These are phyloP conservation scores for Brasilioporus rufonigricans DNA, from an alignment of 768 basidiomycete genomes.

Conservation along the genomic window DNA sequence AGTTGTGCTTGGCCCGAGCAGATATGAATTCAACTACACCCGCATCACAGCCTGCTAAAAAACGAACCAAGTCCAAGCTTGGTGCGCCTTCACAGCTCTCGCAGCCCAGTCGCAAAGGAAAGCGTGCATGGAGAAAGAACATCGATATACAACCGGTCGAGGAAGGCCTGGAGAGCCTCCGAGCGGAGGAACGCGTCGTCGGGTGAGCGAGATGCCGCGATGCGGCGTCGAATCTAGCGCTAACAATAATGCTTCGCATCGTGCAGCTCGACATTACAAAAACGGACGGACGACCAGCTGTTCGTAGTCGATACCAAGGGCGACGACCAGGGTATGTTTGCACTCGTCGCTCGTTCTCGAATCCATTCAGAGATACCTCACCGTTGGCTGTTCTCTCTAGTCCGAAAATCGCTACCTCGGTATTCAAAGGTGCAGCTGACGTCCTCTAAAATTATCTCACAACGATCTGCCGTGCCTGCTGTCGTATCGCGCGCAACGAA, in stretches of 20 bases:
- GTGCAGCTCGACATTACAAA: conserved; percentile 59
- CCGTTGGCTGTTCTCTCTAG: conserved; percentile 31
- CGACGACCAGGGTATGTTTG: conserved; percentile 61
- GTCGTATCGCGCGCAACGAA: conserved; percentile 54
- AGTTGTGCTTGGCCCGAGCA: background rate
- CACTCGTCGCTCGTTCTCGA: too few relatives aligned
- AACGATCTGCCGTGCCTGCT: conserved; percentile 87
- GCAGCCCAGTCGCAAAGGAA: conserved; percentile 85
- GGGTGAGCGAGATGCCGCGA: conserved; percentile 50
- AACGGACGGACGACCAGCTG: conserved; percentile 67
- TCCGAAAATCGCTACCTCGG: conserved; percentile 56
- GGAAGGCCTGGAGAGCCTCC: conserved; percentile 65
- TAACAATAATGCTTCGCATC: background rate
- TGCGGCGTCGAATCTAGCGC: background rate
- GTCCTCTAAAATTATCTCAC: conserved; percentile 75
- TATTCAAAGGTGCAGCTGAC: conserved; percentile 54
- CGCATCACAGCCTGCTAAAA: conserved; percentile 2
- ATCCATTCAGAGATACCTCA: background rate
- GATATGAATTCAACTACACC: conserved; percentile 9
- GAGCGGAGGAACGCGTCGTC: conserved; percentile 77
- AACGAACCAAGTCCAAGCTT: conserved; percentile 11
- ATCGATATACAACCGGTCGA: conserved; percentile 83
- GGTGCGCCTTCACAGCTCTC: conserved; percentile 30
- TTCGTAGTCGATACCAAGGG: conserved; percentile 82
- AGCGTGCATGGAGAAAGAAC: conserved; percentile 92